Conservation (phyloP, 768 basidiomycete species). For the Amanita pseudoporphyria region DNA sequence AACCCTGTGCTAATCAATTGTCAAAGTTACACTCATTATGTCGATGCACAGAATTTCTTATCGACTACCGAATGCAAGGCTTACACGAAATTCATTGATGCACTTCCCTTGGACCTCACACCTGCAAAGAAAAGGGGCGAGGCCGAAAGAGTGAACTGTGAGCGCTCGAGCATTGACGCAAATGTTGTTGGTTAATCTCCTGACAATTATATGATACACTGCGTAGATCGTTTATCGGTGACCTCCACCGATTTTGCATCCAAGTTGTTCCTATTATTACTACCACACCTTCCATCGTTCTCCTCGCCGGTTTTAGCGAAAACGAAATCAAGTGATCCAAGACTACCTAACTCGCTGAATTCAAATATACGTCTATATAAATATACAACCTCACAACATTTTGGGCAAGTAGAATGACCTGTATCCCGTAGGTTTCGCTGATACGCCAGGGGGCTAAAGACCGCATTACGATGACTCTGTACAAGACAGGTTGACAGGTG, state of each 20-base stretch:
- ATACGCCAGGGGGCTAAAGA: conserved; percentile 14
- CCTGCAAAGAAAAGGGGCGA: conserved; percentile 67
- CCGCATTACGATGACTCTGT: conserved; percentile 72
- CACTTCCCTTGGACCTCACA: conserved; percentile 51
- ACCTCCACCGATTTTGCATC: conserved; percentile 49
- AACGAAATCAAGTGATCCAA: conserved; percentile 12
- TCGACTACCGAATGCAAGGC: conserved; percentile 52
- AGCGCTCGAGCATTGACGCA: conserved; percentile 11
- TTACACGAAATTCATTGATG: conserved; percentile 50
- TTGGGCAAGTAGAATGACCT: conserved; percentile 32
- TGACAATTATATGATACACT: background rate
- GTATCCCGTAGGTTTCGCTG: background rate
- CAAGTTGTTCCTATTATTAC: conserved; percentile 36
- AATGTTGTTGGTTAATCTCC: background rate
- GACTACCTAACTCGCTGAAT: conserved; percentile 51
- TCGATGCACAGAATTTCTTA: conserved; percentile 31
- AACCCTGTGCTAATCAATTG: background rate
- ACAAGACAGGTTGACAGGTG: conserved; percentile 45
- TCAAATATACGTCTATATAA: conserved; percentile 70
- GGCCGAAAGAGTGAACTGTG: conserved; percentile 62
- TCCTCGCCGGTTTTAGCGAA: conserved; percentile 27
- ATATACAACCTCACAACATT: conserved; percentile 53
- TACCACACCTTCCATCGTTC: conserved; percentile 52
- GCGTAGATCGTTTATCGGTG: conserved; percentile 52
- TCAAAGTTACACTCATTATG: no score